A percentile compares a stretch with the other conserved stretches of the same genome.
Conservation (phyloP, 1,139 yeast genomes). For the Lodderomyces margitis region DNA sequence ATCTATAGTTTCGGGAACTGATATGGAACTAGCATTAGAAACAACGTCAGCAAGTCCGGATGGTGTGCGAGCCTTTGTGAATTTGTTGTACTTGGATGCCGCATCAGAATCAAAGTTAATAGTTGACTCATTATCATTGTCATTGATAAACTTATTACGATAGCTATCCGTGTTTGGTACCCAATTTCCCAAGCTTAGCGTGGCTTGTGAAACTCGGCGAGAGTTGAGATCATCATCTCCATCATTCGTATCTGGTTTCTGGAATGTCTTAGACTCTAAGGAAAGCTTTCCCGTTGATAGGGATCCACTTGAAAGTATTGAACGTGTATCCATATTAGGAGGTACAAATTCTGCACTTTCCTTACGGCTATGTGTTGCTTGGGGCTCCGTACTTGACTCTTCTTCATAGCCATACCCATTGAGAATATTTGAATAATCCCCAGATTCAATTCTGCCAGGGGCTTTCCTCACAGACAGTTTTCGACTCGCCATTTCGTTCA, state of each 20-base stretch:
- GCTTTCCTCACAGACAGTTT: slow-evolving; percentile 37
- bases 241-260: slow-evolving; percentile 2
- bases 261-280: slow-evolving; percentile 16
- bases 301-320: slow-evolving; percentile 36
- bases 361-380: slow-evolving; percentile 11
- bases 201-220: slow-evolving; percentile 35
- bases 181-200: slow-evolving; percentile 53
- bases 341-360: slow-evolving; percentile 8
- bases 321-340: slow-evolving; percentile 19
- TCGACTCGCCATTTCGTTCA: slow-evolving; percentile 29
- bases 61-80: slow-evolving; percentile 32
- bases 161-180: slow-evolving; percentile 49
- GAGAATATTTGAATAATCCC: slow-evolving; percentile 13
- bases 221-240: slow-evolving; percentile 9
- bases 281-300: slow-evolving; percentile 40
- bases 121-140: slow-evolving; percentile 42
- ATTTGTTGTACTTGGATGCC: slow-evolving; percentile 29
- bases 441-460: slow-evolving; percentile 16
- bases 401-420: slow-evolving; percentile 17
- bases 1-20: slow-evolving; percentile 45
- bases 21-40: slow-evolving; percentile 19
- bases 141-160: slow-evolving; percentile 51
- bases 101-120: slow-evolving; percentile 32
- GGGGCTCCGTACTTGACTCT: slow-evolving; percentile 3
- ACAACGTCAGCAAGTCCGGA: slow-evolving; percentile 24